Evolutionary conservation across 106 monocot genomes (phyloP).

Genomic region (Dendrobium nobile): DNA sequence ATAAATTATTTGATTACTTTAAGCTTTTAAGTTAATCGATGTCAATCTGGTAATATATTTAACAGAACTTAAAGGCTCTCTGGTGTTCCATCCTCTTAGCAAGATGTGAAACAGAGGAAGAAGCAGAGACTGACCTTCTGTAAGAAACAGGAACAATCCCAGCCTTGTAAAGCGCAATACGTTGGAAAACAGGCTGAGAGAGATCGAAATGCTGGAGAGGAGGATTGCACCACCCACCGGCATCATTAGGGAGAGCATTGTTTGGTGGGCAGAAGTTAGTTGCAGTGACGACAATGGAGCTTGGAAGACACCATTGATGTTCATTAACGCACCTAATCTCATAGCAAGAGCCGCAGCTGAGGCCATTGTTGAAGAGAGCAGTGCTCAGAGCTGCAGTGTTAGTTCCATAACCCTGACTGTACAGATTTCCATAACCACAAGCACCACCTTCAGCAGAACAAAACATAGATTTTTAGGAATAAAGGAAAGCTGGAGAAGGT

Average conservation of each 20-base stretch:
- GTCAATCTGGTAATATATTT: too few relatives aligned
- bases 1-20: not conserved
- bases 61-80: too few relatives aligned
- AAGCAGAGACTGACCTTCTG: slow-evolving; percentile 24
- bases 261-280: slow-evolving; percentile 95
- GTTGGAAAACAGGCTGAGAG: slow-evolving; percentile 38
- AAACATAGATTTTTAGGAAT: not conserved
- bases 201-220: slow-evolving; percentile 52
- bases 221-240: slow-evolving; percentile 66
- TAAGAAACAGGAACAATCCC: slow-evolving; percentile 56
- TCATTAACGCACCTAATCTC: slow-evolving; percentile 36
- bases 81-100: too few relatives aligned
- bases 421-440: slow-evolving; percentile 61
- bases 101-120: not conserved
- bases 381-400: slow-evolving; percentile 63
- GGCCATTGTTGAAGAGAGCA: slow-evolving; percentile 51
- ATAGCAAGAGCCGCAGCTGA: slow-evolving; percentile 63
- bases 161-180: slow-evolving; percentile 34
- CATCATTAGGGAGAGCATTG: slow-evolving; percentile 45
- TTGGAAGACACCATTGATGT: slow-evolving; percentile 34
- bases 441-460: slow-evolving; percentile 37
- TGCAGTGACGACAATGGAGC: slow-evolving; percentile 56
- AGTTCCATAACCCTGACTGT: slow-evolving; percentile 64
- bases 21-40: not conserved
- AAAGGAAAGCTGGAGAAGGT: not conserved